Base-by-base conservation (phyloP, 257 asterid species). In the Salvia hispanica region DNA sequence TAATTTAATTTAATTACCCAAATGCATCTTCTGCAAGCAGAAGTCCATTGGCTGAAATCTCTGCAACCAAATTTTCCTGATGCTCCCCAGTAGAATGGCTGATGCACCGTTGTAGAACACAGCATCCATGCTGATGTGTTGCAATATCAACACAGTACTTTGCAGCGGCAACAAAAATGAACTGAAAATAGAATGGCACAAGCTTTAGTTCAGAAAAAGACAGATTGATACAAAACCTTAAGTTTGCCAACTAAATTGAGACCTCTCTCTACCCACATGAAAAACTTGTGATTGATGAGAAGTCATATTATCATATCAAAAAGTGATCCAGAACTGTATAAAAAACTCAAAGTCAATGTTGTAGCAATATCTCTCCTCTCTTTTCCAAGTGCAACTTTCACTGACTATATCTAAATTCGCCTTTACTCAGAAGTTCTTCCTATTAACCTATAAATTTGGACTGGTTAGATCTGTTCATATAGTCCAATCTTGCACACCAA, bases 31-130 rank as follows among this genome's bases (percentile, higher is more conserved):
- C 96, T 65, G 98, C 85, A 62, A 93, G 97, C 55, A 80, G 73
- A 75, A 86, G 87, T 0, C 88, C 98, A 47, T 90, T 88, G 70
- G 84, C 77, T 28, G 90, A 76, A 51, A 93, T 88, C 78, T 85
- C 89, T 7, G 89, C 77, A 18, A 93, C 67, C 81, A 93, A 67
- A 52, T 79, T 83, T 39, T 93, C 92, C 7, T 82, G 82, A 67
- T 81, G 77, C 60, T 80, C 92, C 66, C 97, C 97, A 56, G 80
- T 76, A 28, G 94, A 82, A 69, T 80, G 89, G 59, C 82, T 78
- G 75, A 93, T 88, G 85, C 97, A 93, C 25, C 89, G 84, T 84
- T 93, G 98, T 69, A 90, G 85, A 74, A 93, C 97, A 61, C 97
- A 90, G 71, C 98, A 92, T 33, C 98, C 98, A 40, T 90, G 96